These are phyloP conservation scores for Curvularia eragrostidis DNA, from an alignment of 2,329 filamentous ascomycete species.

Conservation along the genomic window DNA sequence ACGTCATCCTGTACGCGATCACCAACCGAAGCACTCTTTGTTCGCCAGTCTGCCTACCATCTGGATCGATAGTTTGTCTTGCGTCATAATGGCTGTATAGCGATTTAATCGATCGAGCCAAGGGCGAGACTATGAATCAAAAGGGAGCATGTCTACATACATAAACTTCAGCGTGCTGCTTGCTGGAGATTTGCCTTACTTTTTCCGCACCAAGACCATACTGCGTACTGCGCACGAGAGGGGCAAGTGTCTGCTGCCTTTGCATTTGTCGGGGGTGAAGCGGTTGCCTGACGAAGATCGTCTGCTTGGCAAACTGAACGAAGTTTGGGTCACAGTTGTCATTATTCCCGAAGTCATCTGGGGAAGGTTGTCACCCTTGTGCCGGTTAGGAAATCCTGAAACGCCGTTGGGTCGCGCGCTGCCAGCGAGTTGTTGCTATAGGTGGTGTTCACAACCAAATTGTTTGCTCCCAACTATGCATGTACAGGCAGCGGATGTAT, in stretches of 20 bases:
- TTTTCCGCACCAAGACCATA: not conserved
- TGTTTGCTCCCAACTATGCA: not conserved
- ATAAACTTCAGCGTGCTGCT: not conserved
- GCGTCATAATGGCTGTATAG: not conserved
- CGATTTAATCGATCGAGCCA: not conserved
- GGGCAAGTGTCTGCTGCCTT: not conserved
- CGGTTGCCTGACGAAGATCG: not conserved
- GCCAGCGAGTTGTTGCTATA: not conserved
- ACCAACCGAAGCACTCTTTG: not conserved
- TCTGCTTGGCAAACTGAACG: not conserved
- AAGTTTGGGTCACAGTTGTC: not conserved
- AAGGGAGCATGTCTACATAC: not conserved
- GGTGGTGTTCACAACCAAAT: not conserved
- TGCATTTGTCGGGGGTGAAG: not conserved
- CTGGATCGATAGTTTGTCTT: not conserved
- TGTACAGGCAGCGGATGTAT: not conserved
- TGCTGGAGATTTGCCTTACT: not conserved
- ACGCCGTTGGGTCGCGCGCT: not conserved
- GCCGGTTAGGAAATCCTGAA: not conserved
- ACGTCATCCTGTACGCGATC: not conserved
- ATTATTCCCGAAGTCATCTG: not conserved
- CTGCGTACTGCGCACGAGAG: not conserved
- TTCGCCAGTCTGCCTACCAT: not conserved
- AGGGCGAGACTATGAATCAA: not conserved
- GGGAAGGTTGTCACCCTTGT: constrained; percentile 1